Percentiles rank a stretch among this genome's conserved stretches.
phyloP scores from a whole-genome alignment of 2,329 filamentous ascomycete genomes.

The Dactylellina drechsleri region DNA sequence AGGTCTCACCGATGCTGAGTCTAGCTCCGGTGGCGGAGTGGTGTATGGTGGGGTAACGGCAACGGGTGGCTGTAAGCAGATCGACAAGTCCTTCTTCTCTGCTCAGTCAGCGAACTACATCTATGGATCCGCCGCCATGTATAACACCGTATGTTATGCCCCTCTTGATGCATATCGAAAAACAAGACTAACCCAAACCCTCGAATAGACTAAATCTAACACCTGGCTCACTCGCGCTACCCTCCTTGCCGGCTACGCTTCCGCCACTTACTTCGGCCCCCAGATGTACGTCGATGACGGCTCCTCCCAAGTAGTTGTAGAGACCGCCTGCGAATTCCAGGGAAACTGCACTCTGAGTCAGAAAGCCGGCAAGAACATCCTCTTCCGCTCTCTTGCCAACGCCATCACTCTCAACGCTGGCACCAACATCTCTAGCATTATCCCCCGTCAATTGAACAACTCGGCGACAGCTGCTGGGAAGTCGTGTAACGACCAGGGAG shows the following conservation, averaged over 20 bases:
- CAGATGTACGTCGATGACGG: constrained; percentile 60
- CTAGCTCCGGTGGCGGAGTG: constrained; percentile 70
- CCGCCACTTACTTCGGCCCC: constrained; percentile 26
- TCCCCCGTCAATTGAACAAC: constrained; percentile 64
- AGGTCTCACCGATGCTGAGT: constrained; percentile 68
- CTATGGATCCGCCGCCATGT: constrained; percentile 72
- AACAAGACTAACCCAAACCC: background rate
- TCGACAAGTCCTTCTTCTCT: constrained; percentile 70
- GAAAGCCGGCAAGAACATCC: constrained; percentile 74
- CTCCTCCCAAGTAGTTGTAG: constrained; percentile 68
- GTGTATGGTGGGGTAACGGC: constrained; percentile 56
- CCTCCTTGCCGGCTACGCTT: background rate
- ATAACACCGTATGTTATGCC: constrained; percentile 65
- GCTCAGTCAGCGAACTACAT: constrained; percentile 74
- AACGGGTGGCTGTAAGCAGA: constrained; percentile 67
- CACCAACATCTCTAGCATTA: constrained; percentile 65
- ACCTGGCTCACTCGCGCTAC: constrained; percentile 24
- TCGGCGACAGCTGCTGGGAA: constrained; percentile 69
- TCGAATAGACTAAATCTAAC: constrained; percentile 23
- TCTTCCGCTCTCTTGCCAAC: constrained; percentile 63
- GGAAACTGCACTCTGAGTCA: constrained; percentile 70
- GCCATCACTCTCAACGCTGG: constrained; percentile 70
- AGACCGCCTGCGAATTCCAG: constrained; percentile 70
- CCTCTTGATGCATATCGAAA: background rate
- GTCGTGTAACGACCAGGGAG: constrained; percentile 68